These are phyloP conservation scores for Dothiorella sarmentorum DNA, from an alignment of 2,329 filamentous ascomycete genomes.

Conservation along the genomic window DNA sequence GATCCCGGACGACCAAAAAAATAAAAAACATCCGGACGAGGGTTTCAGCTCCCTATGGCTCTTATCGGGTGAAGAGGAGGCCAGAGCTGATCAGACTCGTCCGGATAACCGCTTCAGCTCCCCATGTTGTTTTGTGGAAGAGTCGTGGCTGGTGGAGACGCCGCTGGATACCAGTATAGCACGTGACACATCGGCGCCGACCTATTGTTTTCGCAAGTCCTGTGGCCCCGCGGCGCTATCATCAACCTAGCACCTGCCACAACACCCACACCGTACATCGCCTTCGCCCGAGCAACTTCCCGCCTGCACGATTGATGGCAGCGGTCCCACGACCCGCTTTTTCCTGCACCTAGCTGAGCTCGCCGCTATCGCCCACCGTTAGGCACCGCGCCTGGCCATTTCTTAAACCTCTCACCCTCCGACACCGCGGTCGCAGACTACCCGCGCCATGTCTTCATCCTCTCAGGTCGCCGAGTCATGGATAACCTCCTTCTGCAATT, in stretches of 20 bases:
- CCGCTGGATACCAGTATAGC: too few relatives aligned
- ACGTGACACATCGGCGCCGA: constrained; percentile 9
- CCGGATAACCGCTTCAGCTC: too few relatives aligned
- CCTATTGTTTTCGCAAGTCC: too few relatives aligned
- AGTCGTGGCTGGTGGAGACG: too few relatives aligned
- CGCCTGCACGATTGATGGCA: constrained; percentile 16
- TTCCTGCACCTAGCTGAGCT: constrained; percentile 9
- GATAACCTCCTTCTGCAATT: constrained; percentile 95
- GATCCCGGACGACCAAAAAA: too few relatives aligned
- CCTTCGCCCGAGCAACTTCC: neutral
- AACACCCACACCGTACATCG: neutral
- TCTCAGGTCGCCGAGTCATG: constrained; percentile 75
- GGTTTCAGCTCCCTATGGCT: too few relatives aligned
- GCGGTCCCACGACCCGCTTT: constrained; percentile 12
- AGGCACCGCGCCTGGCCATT: constrained; percentile 17
- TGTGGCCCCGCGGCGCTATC: constrained; percentile 16
- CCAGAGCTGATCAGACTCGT: too few relatives aligned
- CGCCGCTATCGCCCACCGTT: constrained; percentile 9
- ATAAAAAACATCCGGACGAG: too few relatives aligned
- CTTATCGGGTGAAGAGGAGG: too few relatives aligned
- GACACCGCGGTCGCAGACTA: neutral
- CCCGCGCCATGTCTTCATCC: constrained; percentile 52
- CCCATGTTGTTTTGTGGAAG: too few relatives aligned
- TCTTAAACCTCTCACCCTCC: constrained; percentile 7
- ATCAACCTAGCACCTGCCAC: constrained; percentile 14